Percentiles rank a stretch among this genome's conserved stretches.
Conservation (phyloP, 768 basidiomycete species). For the Lactifluus volemus region DNA sequence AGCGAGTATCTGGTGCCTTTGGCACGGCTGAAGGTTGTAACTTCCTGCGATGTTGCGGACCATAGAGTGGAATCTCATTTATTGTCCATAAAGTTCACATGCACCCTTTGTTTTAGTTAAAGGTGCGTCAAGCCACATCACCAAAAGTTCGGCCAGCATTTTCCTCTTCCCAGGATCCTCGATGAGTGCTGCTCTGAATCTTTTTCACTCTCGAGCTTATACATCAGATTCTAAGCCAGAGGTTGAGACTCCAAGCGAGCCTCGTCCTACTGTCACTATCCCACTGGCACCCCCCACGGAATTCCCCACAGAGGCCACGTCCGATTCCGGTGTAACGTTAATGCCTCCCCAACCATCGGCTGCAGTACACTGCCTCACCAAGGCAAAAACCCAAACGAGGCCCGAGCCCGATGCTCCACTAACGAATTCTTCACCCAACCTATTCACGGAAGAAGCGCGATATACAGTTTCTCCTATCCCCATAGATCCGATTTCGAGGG, state of each 20-base stretch:
- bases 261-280: not conserved
- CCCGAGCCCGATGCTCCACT: not conserved
- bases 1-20: too few species aligned
- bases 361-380: too few species aligned
- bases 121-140: not conserved
- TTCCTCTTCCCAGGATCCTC: not conserved
- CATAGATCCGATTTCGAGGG: too few species aligned
- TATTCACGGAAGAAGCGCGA: not conserved
- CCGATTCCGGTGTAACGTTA: too few species aligned
- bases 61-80: too few species aligned
- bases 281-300: not conserved
- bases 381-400: not conserved
- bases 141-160: not conserved
- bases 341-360: too few species aligned
- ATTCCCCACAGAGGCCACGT: too few species aligned
- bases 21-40: too few species aligned
- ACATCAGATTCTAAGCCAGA: not conserved
- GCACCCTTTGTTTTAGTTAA: too few species aligned
- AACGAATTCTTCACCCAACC: too few species aligned
- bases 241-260: not conserved
- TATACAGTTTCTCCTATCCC: not conserved
- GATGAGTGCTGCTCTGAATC: not conserved
- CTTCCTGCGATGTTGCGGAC: too few species aligned
- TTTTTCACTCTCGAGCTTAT: not conserved
- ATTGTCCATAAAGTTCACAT: too few species aligned